Evolutionary conservation across 139 green algal species (phyloP), one percentile per base, ranked within the genome.

Genomic region (Chlorella vulgaris): DNA sequence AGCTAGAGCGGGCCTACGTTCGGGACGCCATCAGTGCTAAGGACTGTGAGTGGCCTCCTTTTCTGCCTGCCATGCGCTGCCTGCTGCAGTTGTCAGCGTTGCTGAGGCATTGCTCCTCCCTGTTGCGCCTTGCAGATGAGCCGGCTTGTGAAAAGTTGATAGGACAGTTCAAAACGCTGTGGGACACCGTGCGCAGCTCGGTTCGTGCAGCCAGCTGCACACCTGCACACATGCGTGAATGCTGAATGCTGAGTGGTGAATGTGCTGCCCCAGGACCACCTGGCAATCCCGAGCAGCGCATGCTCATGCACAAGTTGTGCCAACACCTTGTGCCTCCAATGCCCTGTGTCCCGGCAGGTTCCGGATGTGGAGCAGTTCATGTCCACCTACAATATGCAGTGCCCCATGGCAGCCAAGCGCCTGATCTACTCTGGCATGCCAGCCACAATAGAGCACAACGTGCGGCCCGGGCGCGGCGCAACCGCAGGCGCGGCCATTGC

Each of bases 381-480:
- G 88, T 55, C 74, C 5, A 85, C 94, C 21, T 96, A 98, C 90
- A 96, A 96, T 87, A 96, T 98, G 95, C 93, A 98, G 81, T 98
- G 95, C 84, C 95, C 95, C 21, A 93, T 96, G 89, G 95, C 95
- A 2, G 80, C 89, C 26, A 92, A 90, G 3, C 85, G 95, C 5
- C 83, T 98, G 22, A 82, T 98, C 26, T 42, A 94, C 22, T 90
- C 83, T 0, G 95, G 95, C 40, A 87, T 98, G 80, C 93, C 94
- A 8, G 94, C 94, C 22, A 98, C 93, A 2, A 84, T 97, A 22
- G 93, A 98, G 87, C 94, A 93, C 86, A 82, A 88, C 55, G 19
- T 50, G 22, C 77, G 70, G 7, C 63, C 81, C 2, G 73, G 60
- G 53, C 77, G 31, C 0, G 67, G 40, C 38, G 36, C 36, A 19